phyloP scores from a whole-genome alignment of 768 basidiomycete species.

The Hericium rajendrae region DNA sequence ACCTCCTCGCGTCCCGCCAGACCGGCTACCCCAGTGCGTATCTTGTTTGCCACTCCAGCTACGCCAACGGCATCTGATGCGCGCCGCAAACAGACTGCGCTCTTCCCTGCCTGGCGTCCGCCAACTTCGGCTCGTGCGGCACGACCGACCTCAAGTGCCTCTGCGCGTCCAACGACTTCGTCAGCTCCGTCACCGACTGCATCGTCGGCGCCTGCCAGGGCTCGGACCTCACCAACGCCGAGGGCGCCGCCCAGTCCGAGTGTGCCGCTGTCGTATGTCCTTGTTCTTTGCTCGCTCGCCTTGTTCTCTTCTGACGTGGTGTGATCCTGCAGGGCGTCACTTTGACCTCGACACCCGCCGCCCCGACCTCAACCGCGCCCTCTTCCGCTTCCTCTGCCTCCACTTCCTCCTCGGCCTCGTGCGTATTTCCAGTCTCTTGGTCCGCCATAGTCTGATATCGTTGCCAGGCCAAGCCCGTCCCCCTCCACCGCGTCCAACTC shows the following conservation, averaged over 20 bases:
- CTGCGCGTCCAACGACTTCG: conserved; percentile 40
- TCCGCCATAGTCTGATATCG: too few species aligned
- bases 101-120: conserved; percentile 32
- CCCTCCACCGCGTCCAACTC: background rate
- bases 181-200: conserved; percentile 38
- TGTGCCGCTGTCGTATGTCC: conserved; percentile 40
- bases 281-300: too few species aligned
- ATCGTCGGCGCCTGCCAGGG: conserved; percentile 37
- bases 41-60: background rate
- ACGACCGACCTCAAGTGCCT: conserved; percentile 46
- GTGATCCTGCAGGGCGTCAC: conserved; percentile 11
- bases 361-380: background rate
- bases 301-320: background rate
- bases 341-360: background rate
- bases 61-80: background rate
- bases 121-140: conserved; percentile 36
- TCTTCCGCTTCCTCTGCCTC: background rate
- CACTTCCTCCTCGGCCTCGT: background rate
- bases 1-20: conserved; percentile 11
- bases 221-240: conserved; percentile 35
- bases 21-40: conserved; percentile 4
- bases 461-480: background rate
- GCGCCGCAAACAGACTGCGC: conserved; percentile 37
- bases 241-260: conserved; percentile 28
- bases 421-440: background rate